phyloP scores from a whole-genome alignment of 1,284 basidiomycete species.

The Naganishia cerealis region DNA sequence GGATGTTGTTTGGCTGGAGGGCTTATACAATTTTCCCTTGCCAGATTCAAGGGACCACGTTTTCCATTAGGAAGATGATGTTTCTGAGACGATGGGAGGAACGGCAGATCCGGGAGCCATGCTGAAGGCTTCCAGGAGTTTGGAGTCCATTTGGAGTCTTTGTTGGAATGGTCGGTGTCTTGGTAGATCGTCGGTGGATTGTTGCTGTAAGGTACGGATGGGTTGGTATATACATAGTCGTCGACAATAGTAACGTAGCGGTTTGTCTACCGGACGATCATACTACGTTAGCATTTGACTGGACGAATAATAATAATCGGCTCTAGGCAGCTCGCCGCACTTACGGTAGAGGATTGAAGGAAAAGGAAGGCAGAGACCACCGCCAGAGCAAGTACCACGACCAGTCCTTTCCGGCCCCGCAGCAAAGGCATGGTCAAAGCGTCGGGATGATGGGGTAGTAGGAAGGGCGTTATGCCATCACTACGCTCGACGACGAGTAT shows the following conservation, averaged over 20 bases:
- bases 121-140: conserved; percentile 13
- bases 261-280: neutral
- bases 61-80: conserved; percentile 14
- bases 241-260: conserved; percentile 6
- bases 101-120: conserved; percentile 23
- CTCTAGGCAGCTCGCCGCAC: neutral
- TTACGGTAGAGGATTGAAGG: conserved; percentile 7
- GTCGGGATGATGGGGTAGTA: neutral
- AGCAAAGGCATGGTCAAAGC: conserved; percentile 1
- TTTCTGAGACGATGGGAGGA: conserved; percentile 10
- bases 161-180: conserved; percentile 14
- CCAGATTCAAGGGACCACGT: conserved; percentile 24
- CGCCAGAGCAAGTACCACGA: conserved; percentile 2
- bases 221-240: conserved; percentile 17
- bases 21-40: too few species aligned
- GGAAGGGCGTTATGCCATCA: neutral
- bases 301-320: neutral
- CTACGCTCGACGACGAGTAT: neutral
- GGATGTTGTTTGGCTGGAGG: too few species aligned
- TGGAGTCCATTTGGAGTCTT: conserved; percentile 10
- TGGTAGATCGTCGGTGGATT: neutral
- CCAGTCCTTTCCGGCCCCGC: conserved; percentile 10
- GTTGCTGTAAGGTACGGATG: conserved; percentile 3
- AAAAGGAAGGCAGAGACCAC: conserved; percentile 8
- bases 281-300: too few species aligned